Conservation (phyloP, 2,329 filamentous ascomycete species). For the Akanthomyces uredinophilus region DNA sequence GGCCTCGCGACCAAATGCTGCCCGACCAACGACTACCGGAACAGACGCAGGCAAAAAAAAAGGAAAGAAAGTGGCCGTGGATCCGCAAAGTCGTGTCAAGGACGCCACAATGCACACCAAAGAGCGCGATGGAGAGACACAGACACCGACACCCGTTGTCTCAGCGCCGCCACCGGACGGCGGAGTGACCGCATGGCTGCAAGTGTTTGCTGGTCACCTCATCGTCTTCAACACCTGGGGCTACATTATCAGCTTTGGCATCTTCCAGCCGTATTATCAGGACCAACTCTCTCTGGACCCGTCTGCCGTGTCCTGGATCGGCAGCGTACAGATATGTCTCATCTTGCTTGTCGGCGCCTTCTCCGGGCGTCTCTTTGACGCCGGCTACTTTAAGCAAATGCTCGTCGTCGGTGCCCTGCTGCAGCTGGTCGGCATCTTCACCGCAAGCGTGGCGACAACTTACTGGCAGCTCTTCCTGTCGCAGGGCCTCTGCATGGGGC, state of each 20-base stretch:
- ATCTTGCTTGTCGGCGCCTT: constrained; percentile 36
- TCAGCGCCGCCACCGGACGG: constrained; percentile 30
- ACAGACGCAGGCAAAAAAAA: not conserved
- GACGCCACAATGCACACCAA: not conserved
- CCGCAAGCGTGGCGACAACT: constrained; percentile 32
- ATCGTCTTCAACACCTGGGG: constrained; percentile 36
- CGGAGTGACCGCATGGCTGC: constrained; percentile 32
- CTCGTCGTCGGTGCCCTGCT: constrained; percentile 34
- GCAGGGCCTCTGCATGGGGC: constrained; percentile 21
- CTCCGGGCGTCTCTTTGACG: constrained; percentile 38
- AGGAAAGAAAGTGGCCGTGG: not conserved
- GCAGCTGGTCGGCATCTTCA: constrained; percentile 41
- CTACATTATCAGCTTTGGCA: constrained; percentile 35
- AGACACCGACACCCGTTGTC: not conserved
- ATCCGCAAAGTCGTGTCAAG: too few species aligned
- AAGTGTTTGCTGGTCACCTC: constrained; percentile 34
- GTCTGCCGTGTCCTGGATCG: constrained; percentile 44
- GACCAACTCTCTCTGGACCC: constrained; percentile 26
- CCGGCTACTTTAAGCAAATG: constrained; percentile 33
- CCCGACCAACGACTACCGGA: not conserved
- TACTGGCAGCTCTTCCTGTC: not conserved
- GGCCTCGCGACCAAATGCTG: not conserved
- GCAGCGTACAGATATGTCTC: constrained; percentile 41
- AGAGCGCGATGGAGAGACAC: not conserved
- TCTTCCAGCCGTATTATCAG: constrained; percentile 36